phyloP scores from a whole-genome alignment of 2,329 filamentous ascomycete genomes.

The Fusarium miscanthi region DNA sequence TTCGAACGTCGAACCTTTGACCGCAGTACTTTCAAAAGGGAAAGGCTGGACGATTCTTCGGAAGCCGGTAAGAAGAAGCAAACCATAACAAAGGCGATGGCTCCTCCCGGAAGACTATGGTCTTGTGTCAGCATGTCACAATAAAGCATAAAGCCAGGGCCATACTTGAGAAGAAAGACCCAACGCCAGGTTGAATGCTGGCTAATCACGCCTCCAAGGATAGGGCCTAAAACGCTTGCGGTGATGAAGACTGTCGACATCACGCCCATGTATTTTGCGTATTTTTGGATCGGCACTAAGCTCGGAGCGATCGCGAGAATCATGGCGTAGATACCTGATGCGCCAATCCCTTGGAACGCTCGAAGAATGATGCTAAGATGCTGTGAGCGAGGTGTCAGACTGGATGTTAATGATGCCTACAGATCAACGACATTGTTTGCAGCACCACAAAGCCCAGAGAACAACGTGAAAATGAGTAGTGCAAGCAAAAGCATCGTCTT shows the following conservation, averaged over 20 bases:
- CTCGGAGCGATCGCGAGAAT: background rate
- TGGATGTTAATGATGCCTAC: background rate
- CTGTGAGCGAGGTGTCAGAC: accelerated
- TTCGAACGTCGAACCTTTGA: background rate
- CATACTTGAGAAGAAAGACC: constrained; percentile 17
- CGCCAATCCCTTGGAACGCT: constrained; percentile 2
- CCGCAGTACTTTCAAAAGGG: background rate
- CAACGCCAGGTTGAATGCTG: constrained; percentile 16
- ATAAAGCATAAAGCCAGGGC: accelerated
- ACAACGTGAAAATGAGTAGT: background rate
- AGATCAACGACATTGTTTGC: constrained; percentile 4
- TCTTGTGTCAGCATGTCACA: background rate
- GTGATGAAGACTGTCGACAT: constrained; percentile 16
- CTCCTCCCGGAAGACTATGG: background rate
- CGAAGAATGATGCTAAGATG: background rate
- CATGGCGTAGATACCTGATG: constrained; percentile 5
- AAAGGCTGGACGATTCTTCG: background rate
- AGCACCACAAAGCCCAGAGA: constrained; percentile 12
- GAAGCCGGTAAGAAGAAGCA: background rate
- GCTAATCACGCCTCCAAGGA: constrained; percentile 1
- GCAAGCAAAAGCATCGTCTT: constrained; percentile 13
- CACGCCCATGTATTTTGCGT: constrained; percentile 6
- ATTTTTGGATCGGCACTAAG: background rate
- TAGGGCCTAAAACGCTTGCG: background rate
- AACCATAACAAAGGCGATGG: background rate